A percentile compares a stretch with the other conserved stretches of the same genome.
These are phyloP conservation scores for Alternaria brassicae DNA, from an alignment of 2,329 filamentous ascomycete genomes.

Conservation along the genomic window DNA sequence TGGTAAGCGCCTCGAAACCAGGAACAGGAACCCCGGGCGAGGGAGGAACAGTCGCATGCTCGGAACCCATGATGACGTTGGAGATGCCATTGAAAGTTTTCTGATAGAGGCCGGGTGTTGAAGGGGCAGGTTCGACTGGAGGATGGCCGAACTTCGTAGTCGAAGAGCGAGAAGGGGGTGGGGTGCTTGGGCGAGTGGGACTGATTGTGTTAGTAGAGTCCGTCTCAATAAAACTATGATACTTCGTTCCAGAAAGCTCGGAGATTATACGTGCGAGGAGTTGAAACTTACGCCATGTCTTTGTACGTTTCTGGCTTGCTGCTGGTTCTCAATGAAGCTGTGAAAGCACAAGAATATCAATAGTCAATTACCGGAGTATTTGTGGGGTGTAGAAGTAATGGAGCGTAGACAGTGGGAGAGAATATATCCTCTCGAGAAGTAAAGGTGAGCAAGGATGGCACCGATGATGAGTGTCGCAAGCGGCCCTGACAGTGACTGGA, in stretches of 20 bases:
- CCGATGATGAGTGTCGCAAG: not conserved
- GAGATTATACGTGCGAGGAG: not conserved
- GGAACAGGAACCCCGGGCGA: slow-evolving; percentile 14
- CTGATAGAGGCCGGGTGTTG: not conserved
- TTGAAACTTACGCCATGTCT: slow-evolving; percentile 16
- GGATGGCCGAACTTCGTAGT: not conserved
- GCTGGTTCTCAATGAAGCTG: not conserved
- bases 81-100: not conserved
- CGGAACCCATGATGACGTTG: slow-evolving; percentile 9
- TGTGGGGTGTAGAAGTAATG: not conserved
- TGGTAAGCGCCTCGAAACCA: not conserved
- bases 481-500: not conserved
- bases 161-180: slow-evolving; percentile 1
- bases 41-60: slow-evolving; percentile 12
- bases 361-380: not conserved
- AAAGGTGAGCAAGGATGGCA: not conserved
- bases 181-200: slow-evolving; percentile 5
- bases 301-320: not conserved
- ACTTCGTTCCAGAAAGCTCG: not conserved
- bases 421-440: not conserved
- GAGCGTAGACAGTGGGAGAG: not conserved
- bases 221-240: not conserved
- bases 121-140: not conserved
- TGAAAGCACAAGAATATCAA: not conserved
- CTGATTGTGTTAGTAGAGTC: slow-evolving; percentile 9